Base-by-base conservation (phyloP, 768 basidiomycete species). In the Neoboletus subvelutipes region DNA sequence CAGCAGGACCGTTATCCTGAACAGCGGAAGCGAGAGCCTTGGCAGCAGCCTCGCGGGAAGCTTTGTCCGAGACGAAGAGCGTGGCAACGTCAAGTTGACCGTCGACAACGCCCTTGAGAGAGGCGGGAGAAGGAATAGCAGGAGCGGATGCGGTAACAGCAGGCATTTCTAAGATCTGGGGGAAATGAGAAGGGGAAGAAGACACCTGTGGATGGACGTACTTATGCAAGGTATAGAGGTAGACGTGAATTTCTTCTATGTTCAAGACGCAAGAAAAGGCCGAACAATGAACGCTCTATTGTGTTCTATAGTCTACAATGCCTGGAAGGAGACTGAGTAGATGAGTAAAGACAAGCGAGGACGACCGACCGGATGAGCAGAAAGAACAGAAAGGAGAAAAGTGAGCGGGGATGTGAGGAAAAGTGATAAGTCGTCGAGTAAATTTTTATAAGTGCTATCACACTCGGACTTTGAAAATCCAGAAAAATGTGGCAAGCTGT, bases 31-130 rank as follows among this genome's bases (percentile, higher is more conserved):
- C 88, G 63, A 98, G 79, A 37, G 81, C 74, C 65, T 82, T 76
- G 58, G 84, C 87, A 37, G 92, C 85, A 55, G 86, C 76, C 45
- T 84, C 83, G 68, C 93, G 90, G 54, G 83, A 77, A 61, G 86
- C 81, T 78, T 94, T 94, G 80, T 96, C 94, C 63, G 89, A 79
- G 63, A 82, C 84, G 69, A 96, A 92, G 63, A 96, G 87, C 58
- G 86, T 73, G 53, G 89, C 72, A 59, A 89, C 72, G 74, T 94
- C 88, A 62, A 92, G 76, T 66, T 85, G 80, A 66, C 80, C 83
- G 54, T 82, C 81, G 53, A 81, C 78, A 59, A 82, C 78, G 56
- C 86, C 83, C 78, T 92, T 92, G 76, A 92, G 85, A 57, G 83
- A 82, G 66, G 83, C 85, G 58, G 88, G 83, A 60, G 83, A 76